Base-by-base conservation (phyloP, 257 asterid genomes). In the Datura wrightii region DNA sequence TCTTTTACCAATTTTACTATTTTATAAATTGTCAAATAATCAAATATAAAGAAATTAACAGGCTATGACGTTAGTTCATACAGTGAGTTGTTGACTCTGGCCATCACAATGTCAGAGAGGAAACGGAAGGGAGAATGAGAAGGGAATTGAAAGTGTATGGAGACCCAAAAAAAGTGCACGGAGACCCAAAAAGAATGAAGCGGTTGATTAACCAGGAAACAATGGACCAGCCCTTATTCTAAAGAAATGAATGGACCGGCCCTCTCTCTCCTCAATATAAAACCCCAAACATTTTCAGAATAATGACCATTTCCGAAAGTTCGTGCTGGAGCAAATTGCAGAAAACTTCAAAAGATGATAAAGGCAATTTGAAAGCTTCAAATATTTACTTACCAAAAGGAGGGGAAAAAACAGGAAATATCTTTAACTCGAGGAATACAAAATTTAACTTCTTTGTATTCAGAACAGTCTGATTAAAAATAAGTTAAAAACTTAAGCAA, bases 311-410 rank as follows among this genome's bases (percentile, higher is more conserved):
- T 67, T 3, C 82, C 31, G 1, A 52, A 31, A 53, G 14, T 78
- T 78, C 46, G 14, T 50, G 15, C 14, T 13, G 82, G 82, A 52
- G 60, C 82, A 52, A 78, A 78, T 34, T 78, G 44, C 31, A 52
- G 63, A 78, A 34, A 78, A 78, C 60, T 78, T 31, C 62, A 52
- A 24, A 31, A 76, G 60, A 50, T 48, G 81, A 78, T 78, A 24
- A 53, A 8, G 63, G 48, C 82, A 78, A 78, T 52, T 31, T 78
- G 48, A 34, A 78, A 52, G 63, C 63, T 31, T 31, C 46, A 31
- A 31, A 78, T 34, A 24, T 31, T 7, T 52, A 78, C 63, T 31
- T 52, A 78, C 63, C 63, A 52, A 78, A 52, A 78, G 8, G 34
- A 34, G 16, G 63, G 60, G 11, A 19, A 60, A 60, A 60, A 24